These are phyloP conservation scores for Talaromyces amestolkiae DNA, from an alignment of 2,329 filamentous ascomycete genomes.

Conservation along the genomic window DNA sequence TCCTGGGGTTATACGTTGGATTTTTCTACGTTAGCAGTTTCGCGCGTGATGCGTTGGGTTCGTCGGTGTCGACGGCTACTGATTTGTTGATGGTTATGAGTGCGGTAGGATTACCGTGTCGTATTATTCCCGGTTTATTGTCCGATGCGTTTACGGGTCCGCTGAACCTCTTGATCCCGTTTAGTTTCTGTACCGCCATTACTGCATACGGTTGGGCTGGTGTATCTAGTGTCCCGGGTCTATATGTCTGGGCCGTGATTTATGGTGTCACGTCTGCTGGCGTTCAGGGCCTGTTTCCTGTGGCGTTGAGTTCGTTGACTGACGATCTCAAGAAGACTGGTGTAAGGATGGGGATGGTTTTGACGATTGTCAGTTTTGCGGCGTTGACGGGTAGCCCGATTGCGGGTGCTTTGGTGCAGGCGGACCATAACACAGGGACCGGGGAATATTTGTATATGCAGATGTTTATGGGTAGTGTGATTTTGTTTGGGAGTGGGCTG, in stretches of 20 bases:
- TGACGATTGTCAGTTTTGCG: constrained; percentile 54
- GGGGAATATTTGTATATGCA: constrained; percentile 53
- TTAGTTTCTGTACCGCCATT: constrained; percentile 4
- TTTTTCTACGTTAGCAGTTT: constrained; percentile 19
- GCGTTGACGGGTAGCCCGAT: constrained; percentile 56
- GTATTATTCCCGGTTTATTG: constrained; percentile 52
- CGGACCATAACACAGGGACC: constrained; percentile 25
- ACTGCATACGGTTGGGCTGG: constrained; percentile 17
- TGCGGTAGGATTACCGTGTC: constrained; percentile 58
- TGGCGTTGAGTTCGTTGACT: constrained; percentile 56
- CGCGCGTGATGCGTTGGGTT: constrained; percentile 36
- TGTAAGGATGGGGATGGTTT: constrained; percentile 57
- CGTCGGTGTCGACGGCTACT: constrained; percentile 50
- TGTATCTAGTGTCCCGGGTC: not conserved
- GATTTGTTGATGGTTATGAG: constrained; percentile 66
- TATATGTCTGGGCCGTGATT: constrained; percentile 14
- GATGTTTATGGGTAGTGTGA: constrained; percentile 48
- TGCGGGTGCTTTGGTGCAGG: constrained; percentile 52
- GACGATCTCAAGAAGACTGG: constrained; percentile 54
- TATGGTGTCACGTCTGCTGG: constrained; percentile 13
- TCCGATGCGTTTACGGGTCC: constrained; percentile 17
- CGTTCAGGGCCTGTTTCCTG: constrained; percentile 55
- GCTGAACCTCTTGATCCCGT: constrained; percentile 17
- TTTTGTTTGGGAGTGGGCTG: constrained; percentile 46
- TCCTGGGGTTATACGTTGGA: constrained; percentile 16